Evolutionary conservation across 83 land plant species (phyloP), one percentile per base, ranked within the genome.

Genomic region (Thuja plicata): DNA sequence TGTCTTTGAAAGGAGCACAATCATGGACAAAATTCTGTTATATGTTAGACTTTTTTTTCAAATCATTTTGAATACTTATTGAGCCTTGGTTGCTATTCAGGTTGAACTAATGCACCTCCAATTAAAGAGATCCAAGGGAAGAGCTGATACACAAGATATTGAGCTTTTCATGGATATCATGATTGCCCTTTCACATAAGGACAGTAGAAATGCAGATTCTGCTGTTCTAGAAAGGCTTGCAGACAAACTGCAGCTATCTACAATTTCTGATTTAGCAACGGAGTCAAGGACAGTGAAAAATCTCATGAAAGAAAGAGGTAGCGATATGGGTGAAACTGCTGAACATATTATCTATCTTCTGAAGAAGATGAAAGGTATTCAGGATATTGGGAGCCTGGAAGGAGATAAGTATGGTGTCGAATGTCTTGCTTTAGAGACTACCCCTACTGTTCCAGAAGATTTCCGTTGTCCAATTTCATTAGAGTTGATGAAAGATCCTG

Each of bases 401-500:
- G 83, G 52, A 15, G 76, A 60, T 41, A 86, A 37, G 48, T 60
- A 32, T 60, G 41, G 48, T 34, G 70, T 89, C 32, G 91, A 91
- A 35, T 90, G 78, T 48, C 89, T 90, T 85, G 41, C 89, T 35
- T 45, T 89, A 15, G 88, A 90, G 81, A 89, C 84, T 19, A 87
- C 94, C 38, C 66, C 89, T 73, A 12, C 84, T 15, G 89, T 94
- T 34, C 94, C 95, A 88, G 89, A 90, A 32, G 93, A 94, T 24
- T 92, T 92, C 81, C 87, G 91, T 27, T 93, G 94, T 41, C 93
- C 96, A 50, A 92, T 92, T 77, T 89, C 95, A 3, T 60, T 94
- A 60, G 96, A 94, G 82, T 91, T 93, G 77, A 93, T 92, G 95
- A 88, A 88, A 17, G 95, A 93, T 90, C 96, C 96, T 8, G 96